Evolutionary conservation across 2,329 filamentous ascomycete genomes (phyloP), one percentile per base, ranked within the genome.

Genomic region (Pseudogymnoascus sp.): DNA sequence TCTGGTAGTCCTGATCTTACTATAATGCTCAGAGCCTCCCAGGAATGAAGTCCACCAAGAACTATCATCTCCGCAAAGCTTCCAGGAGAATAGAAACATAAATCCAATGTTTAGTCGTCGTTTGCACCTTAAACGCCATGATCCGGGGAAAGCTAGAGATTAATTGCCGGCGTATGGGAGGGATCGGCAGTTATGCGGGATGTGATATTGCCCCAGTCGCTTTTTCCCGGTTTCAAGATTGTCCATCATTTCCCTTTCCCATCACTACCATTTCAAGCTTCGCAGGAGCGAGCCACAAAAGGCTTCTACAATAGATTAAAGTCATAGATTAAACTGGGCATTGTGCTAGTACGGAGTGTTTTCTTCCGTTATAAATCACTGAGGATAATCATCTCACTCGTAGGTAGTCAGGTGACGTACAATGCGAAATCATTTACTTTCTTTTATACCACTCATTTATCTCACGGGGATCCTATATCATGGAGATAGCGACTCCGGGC

Each of bases 141-240:
- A 57, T 57, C 47, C 26, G 47, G 47, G 47, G 47, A 57, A 34
- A 57, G 47, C 26, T 57, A 57, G 47, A 26, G 26, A 57, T 57
- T 34, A 34, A 57, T 57, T 57, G 47, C 47, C 26, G 47, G 26
- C n/a, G 26, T 31, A 4, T 4, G 47, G 47, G 26, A 29, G 8
- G 42, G 47, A 57, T 57, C 47, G 47, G 47, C 47, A 57, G 47
- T 57, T 57, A 34, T 57, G 47, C 47, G 47, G 29, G 29, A 57
- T 57, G n/a, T 57, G 47, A 57, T 57, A 57, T 57, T 57, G 26
- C 29, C 47, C n/a, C 47, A 31, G 4, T 34, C 47, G n/a, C 47
- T 14, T 57, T 57, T 57, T 57, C 10, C 47, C 47, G 47, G 47
- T 57, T 57, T 57, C 47, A 57, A 34, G n/a, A 57, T 31, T 57